Base-by-base conservation (phyloP, 2,329 filamentous ascomycete genomes). In the Endocalyx cinctus region DNA sequence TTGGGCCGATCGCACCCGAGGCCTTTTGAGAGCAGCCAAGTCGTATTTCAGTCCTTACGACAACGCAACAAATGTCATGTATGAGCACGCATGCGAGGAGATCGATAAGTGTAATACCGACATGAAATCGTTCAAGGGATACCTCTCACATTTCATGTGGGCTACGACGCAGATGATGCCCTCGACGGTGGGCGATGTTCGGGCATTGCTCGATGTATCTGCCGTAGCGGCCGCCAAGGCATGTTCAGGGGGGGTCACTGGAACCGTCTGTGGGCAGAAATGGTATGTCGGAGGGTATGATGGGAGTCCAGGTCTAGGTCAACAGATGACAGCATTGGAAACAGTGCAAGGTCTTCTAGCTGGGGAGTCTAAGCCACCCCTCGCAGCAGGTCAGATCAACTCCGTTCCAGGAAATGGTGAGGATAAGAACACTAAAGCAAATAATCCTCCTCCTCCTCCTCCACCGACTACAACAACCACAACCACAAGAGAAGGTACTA, bases 81-180 rank as follows among this genome's bases (percentile, higher is more conserved):
- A 67, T 50, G 81, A 86, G 57, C 66, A 66, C 27, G 74, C 76
- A n/a, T 86, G 82, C 62, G 82, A 86, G 55, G 60, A 57, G 4
- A 58, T 64, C 38, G 59, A 61, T 33, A 64, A 51, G 1, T 87
- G 82, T 58, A 73, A 77, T 51, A 66, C 60, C 31, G 80, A 84
- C 56, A 78, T 80, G 67, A 72, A 69, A 46, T 77, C 74, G 7
- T 83, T 81, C 70, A 87, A 86, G 60, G 79, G 70, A 27, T 82
- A 79, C 52, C 66, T 83, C 18, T 66, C 77, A 17, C 75, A 79
- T 34, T 82, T 79, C 62, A 72, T 82, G 63, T 80, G 71, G 60
- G 66, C 71, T 28, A 69, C 76, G 4, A 66, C 74, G 20, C 53
- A 69, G 31, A 65, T 81, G 59, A 65, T 77, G 38, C 75, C 79